phyloP scores from a whole-genome alignment of 371 early-diverging fungal genomes.

The Blakeslea trispora region DNA sequence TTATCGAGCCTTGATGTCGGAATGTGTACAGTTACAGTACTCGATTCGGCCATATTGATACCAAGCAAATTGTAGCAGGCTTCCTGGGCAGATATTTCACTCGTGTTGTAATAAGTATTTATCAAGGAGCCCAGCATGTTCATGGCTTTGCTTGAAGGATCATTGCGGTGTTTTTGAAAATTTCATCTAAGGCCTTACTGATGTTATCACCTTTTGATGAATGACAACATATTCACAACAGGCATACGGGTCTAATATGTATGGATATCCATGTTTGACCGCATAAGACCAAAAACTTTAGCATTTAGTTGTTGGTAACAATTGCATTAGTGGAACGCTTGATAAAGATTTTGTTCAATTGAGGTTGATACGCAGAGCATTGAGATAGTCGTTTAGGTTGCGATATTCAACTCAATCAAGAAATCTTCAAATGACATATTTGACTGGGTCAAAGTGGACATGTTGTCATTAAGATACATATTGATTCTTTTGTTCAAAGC shows the following conservation, averaged over 20 bases:
- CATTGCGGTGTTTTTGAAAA: neutral
- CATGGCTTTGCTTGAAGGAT: neutral
- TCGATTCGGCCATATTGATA: neutral
- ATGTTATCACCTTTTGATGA: too few species aligned
- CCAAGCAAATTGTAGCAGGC: neutral
- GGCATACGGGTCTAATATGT: constrained; percentile 4
- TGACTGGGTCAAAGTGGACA: too few species aligned
- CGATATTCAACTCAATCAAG: neutral
- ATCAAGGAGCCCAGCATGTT: neutral
- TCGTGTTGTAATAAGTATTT: neutral
- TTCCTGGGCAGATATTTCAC: neutral
- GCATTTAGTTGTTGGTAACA: constrained; percentile 1
- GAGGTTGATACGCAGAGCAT: neutral
- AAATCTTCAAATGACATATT: constrained; percentile 4
- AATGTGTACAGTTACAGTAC: neutral
- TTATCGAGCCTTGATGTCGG: neutral
- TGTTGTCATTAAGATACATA: neutral
- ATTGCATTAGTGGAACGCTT: neutral
- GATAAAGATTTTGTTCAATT: neutral
- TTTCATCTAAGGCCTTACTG: neutral
- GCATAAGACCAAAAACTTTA: neutral
- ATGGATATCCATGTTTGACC: constrained; percentile 4
- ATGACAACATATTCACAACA: constrained; percentile 1
- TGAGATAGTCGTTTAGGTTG: neutral
- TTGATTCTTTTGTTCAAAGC: neutral